These are phyloP conservation scores for Lichenothelia convexa DNA, from an alignment of 495 filamentous ascomycete species.

Conservation along the genomic window DNA sequence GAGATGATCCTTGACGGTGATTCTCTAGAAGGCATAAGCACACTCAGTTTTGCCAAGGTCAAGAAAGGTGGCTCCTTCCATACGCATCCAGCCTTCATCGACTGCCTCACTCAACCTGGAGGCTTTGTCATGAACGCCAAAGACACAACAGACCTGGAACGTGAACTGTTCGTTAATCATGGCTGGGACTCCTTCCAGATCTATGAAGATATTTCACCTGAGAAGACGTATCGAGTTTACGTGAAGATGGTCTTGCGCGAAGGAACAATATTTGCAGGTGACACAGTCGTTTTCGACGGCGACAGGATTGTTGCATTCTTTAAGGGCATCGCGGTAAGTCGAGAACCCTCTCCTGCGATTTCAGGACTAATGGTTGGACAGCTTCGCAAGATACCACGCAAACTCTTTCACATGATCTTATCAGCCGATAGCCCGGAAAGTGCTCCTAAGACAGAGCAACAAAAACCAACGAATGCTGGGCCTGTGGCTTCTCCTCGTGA, in stretches of 20 bases:
- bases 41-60: constrained; percentile 23
- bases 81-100: constrained; percentile 4
- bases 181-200: background rate
- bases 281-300: constrained; percentile 9
- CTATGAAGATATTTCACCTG: background rate
- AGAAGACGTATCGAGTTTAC: constrained; percentile 3
- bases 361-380: background rate
- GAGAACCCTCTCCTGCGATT: background rate
- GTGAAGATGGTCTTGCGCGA: constrained; percentile 4
- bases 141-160: background rate
- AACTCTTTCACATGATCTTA: constrained; percentile 1
- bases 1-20: constrained; percentile 59
- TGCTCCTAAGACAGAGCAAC: background rate
- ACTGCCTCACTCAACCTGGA: constrained; percentile 1
- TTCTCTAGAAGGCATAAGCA: constrained; percentile 51
- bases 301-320: constrained; percentile 3
- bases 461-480: background rate
- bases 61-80: background rate
- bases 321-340: constrained; percentile 4
- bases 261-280: constrained; percentile 8
- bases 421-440: background rate
- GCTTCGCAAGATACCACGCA: constrained; percentile 11
- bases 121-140: constrained; percentile 2
- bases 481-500: too few species aligned
- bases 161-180: constrained; percentile 23